phyloP scores from a whole-genome alignment of 768 basidiomycete species.

The Asterophora parasitica region DNA sequence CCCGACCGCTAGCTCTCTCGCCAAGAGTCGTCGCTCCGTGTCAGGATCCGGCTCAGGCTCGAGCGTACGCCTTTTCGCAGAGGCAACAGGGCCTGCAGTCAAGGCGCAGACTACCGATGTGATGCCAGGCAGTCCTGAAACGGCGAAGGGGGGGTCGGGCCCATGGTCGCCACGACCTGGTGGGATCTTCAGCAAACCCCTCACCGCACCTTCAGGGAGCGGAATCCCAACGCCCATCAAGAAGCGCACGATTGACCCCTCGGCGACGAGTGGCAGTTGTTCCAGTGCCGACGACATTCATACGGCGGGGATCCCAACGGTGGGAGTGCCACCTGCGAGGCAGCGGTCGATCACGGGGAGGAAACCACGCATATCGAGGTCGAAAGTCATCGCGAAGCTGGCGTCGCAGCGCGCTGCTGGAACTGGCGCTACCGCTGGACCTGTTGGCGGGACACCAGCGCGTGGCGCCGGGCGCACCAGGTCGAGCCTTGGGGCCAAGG shows the following conservation, averaged over 20 bases:
- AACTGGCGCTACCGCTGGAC: slow-evolving; percentile 6
- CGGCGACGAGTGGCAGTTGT: not conserved
- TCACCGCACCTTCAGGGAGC: slow-evolving; percentile 30
- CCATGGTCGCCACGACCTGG: slow-evolving; percentile 26
- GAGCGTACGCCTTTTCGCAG: slow-evolving; percentile 9
- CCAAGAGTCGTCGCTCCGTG: slow-evolving; percentile 36
- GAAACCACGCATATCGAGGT: slow-evolving; percentile 76
- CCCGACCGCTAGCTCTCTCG: slow-evolving; percentile 74
- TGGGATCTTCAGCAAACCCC: slow-evolving; percentile 51
- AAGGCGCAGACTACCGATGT: slow-evolving; percentile 3
- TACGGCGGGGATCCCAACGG: not conserved
- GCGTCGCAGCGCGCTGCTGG: slow-evolving; percentile 63
- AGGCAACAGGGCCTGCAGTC: not conserved
- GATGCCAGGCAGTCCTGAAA: slow-evolving; percentile 15
- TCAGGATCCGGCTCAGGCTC: slow-evolving; percentile 9
- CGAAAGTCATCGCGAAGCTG: slow-evolving; percentile 72
- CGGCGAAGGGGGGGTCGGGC: slow-evolving; percentile 3
- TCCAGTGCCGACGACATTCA: not conserved
- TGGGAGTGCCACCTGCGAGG: slow-evolving; percentile 9
- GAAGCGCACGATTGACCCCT: slow-evolving; percentile 19
- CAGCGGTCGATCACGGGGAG: slow-evolving; percentile 40
- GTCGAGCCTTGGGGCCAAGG: slow-evolving; percentile 51
- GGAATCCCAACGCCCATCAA: slow-evolving; percentile 30
- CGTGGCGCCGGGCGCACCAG: slow-evolving; percentile 26
- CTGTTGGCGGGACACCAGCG: slow-evolving; percentile 15